Percentiles rank a stretch among this genome's conserved stretches.
Evolutionary conservation across 2,329 filamentous ascomycete species (phyloP).

Genomic region (Macroventuria anomochaeta): DNA sequence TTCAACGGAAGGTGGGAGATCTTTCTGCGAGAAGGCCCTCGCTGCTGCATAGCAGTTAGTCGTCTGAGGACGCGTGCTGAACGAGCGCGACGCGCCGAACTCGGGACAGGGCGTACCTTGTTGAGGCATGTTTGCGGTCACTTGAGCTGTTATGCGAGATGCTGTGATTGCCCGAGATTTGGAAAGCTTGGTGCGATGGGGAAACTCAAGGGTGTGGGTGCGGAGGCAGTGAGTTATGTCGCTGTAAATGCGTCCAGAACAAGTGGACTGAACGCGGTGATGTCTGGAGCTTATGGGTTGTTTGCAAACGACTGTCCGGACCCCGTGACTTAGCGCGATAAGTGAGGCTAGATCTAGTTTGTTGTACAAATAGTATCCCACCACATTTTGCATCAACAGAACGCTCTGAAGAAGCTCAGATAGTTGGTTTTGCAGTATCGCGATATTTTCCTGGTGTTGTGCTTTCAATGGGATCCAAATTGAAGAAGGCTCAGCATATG

Average conservation of each 20-base stretch:
- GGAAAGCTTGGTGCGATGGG: not conserved
- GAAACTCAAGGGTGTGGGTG: not conserved
- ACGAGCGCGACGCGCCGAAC: conserved; percentile 9
- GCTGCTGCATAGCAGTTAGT: conserved; percentile 16
- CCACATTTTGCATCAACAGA: no score
- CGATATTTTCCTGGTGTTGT: no score
- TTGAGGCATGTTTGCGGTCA: conserved; percentile 27
- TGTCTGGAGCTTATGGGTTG: conserved; percentile 3
- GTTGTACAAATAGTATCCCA: no score
- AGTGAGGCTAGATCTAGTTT: no score
- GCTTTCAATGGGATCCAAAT: not conserved
- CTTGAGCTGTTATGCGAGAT: not conserved
- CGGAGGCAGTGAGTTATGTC: not conserved
- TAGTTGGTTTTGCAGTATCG: no score
- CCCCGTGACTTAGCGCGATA: no score
- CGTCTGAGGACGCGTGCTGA: not conserved
- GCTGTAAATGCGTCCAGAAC: conserved; percentile 12
- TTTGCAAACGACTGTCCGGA: not conserved
- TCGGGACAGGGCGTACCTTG: conserved; percentile 22
- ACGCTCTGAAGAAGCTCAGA: no score
- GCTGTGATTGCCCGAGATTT: not conserved
- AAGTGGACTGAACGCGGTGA: conserved; percentile 14
- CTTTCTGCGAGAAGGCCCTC: conserved; percentile 45
- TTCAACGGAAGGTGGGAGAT: conserved; percentile 85
- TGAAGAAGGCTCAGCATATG: not conserved